These are phyloP conservation scores for Penicillium pancosmium DNA, from an alignment of 495 filamentous ascomycete species.

Conservation along the genomic window DNA sequence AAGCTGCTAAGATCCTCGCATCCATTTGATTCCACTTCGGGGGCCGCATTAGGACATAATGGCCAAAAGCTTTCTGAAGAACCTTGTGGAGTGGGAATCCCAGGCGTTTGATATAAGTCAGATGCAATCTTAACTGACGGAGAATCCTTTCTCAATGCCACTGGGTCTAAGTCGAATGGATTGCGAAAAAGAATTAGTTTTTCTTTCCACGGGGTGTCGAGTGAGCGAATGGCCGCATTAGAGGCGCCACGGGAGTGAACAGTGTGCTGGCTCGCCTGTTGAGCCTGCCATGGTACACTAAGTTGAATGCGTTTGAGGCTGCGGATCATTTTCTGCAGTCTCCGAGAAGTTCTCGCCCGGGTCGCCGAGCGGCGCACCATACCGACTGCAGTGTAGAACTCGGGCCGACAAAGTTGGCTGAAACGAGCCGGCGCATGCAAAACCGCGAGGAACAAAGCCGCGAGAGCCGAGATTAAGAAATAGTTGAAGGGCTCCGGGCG, in stretches of 20 bases:
- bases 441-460: slow-evolving; percentile 77
- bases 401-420: slow-evolving; percentile 66
- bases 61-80: slow-evolving; percentile 24
- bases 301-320: slow-evolving; percentile 41
- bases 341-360: slow-evolving; percentile 38
- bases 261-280: slow-evolving; percentile 1
- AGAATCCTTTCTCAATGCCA: not conserved
- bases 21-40: slow-evolving; percentile 23
- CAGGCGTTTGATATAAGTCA: slow-evolving; percentile 16
- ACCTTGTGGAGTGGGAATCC: slow-evolving; percentile 8
- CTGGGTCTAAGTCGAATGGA: not conserved
- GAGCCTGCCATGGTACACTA: slow-evolving; percentile 12
- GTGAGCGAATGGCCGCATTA: not conserved
- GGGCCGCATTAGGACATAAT: slow-evolving; percentile 18
- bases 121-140: not conserved
- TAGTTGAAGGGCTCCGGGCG: slow-evolving; percentile 84
- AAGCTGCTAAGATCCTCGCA: slow-evolving; percentile 49
- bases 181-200: not conserved
- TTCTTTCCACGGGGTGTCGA: not conserved
- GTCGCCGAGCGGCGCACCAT: slow-evolving; percentile 66
- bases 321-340: slow-evolving; percentile 44
- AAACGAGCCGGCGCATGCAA: slow-evolving; percentile 77
- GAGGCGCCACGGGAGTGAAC: not conserved
- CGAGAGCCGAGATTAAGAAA: slow-evolving; percentile 77
- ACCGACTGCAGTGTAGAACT: slow-evolving; percentile 82